Percentiles rank a stretch among this genome's conserved stretches.
phyloP scores from a whole-genome alignment of 202 grass and related monocot genomes.

The Thinopyrum obtusiflorum region DNA sequence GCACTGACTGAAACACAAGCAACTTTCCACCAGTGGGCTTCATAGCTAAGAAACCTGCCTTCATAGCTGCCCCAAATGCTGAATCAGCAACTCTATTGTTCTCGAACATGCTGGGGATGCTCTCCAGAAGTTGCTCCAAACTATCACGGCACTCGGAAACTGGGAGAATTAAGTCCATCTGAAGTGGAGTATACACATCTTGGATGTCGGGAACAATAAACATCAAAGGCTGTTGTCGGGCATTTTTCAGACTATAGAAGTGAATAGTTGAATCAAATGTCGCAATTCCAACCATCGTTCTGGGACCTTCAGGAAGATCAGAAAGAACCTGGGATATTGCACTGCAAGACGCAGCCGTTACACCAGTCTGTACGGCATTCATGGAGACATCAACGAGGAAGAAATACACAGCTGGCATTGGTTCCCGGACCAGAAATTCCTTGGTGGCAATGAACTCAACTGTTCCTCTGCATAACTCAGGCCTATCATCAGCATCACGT shows the following conservation, averaged over 20 bases:
- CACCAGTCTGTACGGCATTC: constrained; percentile 76
- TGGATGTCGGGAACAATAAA: constrained; percentile 80
- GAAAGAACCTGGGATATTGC: constrained; percentile 67
- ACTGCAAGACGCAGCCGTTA: constrained; percentile 79
- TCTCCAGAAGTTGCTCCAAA: constrained; percentile 75
- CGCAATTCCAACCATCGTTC: constrained; percentile 71
- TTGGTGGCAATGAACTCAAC: constrained; percentile 96
- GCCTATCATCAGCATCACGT: constrained; percentile 95
- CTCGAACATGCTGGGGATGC: constrained; percentile 78
- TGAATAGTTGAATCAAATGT: constrained; percentile 81
- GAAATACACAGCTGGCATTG: constrained; percentile 91
- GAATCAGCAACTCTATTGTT: constrained; percentile 72
- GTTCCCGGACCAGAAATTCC: constrained; percentile 95
- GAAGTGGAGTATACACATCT: constrained; percentile 85
- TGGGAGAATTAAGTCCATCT: constrained; percentile 70
- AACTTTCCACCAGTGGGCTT: constrained; percentile 82
- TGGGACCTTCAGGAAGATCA: constrained; percentile 76
- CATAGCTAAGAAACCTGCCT: constrained; percentile 70
- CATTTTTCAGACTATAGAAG: constrained; percentile 74
- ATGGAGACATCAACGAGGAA: constrained; percentile 86
- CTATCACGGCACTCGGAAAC: constrained; percentile 58
- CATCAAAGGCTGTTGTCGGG: constrained; percentile 84
- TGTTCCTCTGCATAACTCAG: constrained; percentile 93
- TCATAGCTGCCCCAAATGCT: constrained; percentile 84
- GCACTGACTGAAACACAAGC: constrained; percentile 82